These are phyloP conservation scores for Psilocybe cyanescens DNA, from an alignment of 768 basidiomycete genomes.

Conservation along the genomic window DNA sequence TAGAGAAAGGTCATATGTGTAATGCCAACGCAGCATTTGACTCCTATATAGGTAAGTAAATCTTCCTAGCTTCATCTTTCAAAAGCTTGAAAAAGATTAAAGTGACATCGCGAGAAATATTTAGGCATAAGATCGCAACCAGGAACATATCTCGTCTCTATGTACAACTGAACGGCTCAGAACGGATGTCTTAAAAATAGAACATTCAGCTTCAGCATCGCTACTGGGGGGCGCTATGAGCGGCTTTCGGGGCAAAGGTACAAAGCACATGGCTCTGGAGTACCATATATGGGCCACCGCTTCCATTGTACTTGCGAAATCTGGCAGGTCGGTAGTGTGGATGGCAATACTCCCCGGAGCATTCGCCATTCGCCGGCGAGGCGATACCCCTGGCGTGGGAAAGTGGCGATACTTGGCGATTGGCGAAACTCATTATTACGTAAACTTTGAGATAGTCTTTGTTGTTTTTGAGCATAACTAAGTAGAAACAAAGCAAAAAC, in stretches of 20 bases:
- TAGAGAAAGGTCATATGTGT: background rate
- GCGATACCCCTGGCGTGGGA: too few relatives aligned
- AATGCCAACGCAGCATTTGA: constrained; percentile 1
- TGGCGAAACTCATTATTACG: too few relatives aligned
- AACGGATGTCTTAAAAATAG: too few relatives aligned
- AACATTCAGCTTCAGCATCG: too few relatives aligned
- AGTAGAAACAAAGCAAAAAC: too few relatives aligned
- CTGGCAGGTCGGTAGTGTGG: background rate
- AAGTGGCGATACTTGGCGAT: too few relatives aligned
- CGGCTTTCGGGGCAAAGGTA: background rate
- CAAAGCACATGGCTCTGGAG: constrained; percentile 1
- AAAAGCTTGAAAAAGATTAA: background rate
- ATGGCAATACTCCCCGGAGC: too few relatives aligned
- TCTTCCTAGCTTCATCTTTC: background rate
- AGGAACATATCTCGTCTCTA: background rate
- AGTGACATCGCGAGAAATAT: background rate
- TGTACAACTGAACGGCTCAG: background rate
- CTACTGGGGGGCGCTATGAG: background rate
- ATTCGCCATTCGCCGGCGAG: too few relatives aligned
- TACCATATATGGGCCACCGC: background rate
- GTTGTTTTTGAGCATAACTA: too few relatives aligned
- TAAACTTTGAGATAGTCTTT: too few relatives aligned
- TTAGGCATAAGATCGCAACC: background rate
- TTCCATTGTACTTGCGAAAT: background rate
- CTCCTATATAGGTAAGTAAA: background rate